Evolutionary conservation across 805 yeast species (phyloP), one percentile per base, ranked within the genome.

Genomic region (Wickerhamomyces canadensis): DNA sequence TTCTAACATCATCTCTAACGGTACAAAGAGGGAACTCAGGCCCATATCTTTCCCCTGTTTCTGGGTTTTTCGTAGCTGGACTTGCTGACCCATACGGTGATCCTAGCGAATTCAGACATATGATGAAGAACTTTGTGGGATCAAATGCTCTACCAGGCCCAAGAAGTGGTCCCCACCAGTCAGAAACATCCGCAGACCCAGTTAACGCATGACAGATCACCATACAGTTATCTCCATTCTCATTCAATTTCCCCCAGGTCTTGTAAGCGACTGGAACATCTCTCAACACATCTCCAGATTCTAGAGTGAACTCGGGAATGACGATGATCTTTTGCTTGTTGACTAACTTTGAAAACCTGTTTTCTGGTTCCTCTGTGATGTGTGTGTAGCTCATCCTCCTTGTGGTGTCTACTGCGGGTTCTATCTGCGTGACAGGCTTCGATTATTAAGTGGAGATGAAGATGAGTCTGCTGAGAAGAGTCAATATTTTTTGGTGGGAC

Each of bases 161-260:
- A 21, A 93, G 64, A 18, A 93, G 61, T 0, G 98, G 97, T 0
- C 98, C 97, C 98, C 98, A 93, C 98, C 98, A 93, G 54, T 93
- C 98, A 27, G 83, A 73, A 14, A 91, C 96, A 57, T 93, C 98
- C 0, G 96, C 75, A 0, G 96, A 87, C 0, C 98, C 98, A 0
- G 98, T 88, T 38, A 93, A 67, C 0, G 98, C 98, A 65, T 93
- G 98, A 51, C 96, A 84, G 12, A 93, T 84, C n/a, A 93, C 77
- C 68, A 93, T 66, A 41, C 81, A 88, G 56, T 93, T 93, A 48
- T 79, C 80, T 8, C 73, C 78, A 3, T 60, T 64, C 7, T 67
- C 74, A 54, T 88, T 88, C 33, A 93, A 69, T 38, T 74, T 69
- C 3, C 98, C 98, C 97, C 97, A 93, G 0, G 95, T 83, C 59